Base-by-base conservation (phyloP, 2,329 filamentous ascomycete species). In the Cladophialophora bantiana region DNA sequence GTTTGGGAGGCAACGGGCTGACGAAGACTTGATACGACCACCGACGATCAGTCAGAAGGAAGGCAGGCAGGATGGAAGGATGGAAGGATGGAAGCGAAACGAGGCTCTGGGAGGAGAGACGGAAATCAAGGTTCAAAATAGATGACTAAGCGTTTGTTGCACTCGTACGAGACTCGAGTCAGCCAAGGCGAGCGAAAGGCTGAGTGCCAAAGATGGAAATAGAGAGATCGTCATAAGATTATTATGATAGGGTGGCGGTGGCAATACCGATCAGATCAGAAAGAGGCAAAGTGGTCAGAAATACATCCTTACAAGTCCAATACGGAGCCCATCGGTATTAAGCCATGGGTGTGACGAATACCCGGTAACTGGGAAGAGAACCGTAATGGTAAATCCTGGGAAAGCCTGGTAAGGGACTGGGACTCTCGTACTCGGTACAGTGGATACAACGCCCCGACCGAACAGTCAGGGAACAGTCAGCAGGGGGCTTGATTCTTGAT, bases 401-500 rank as follows among this genome's bases (percentile, higher is more conserved):
- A 20, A 20, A 10, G 26, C 26, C 26, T 26, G 26, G 26, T 2
- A 26, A 26, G 26, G 26, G 26, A 26, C 26, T 26, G 26, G 26
- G 26, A 26, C 3, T 26, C 26, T 26, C 26, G 26, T 26, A 3
- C 26, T 26, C 26, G 26, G 26, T 26, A 26, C 26, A 26, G 26
- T 26, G 38, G 38, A 40, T 59, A 40, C 38, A 50, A 64, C 32
- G 58, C 26, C 42, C 40, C n/a, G 42, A 26, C 48, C 32, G 34
- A 59, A 65, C 42, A 65, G 66, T 68, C 66, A 68, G 67, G 56
- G 48, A 67, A 64, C 65, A 67, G 65, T 66, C 65, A 67, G 65
- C 65, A 63, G 40, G 34, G 20, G 40, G 26, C 3, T 26, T 26
- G 26, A 26, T 26, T 2, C 26, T 26, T 26, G 26, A 26, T n/a